phyloP scores from a whole-genome alignment of 495 filamentous ascomycete genomes.

The Parmelia sp. region DNA sequence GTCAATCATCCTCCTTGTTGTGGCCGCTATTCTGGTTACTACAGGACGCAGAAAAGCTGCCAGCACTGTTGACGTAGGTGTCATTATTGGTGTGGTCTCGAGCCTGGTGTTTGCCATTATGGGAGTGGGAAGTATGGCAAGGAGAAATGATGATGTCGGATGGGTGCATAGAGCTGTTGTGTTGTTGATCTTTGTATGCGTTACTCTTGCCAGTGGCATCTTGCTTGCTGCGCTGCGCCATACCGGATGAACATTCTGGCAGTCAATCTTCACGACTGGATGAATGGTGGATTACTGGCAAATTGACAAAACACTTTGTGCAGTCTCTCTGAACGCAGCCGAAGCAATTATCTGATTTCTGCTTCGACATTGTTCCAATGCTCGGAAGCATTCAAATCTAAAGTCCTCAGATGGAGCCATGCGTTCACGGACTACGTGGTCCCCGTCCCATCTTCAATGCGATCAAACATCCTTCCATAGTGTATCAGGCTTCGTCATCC shows the following conservation, averaged over 20 bases:
- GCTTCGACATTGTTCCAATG: not conserved
- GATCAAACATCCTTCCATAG: not conserved
- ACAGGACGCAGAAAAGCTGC: slow-evolving; percentile 49
- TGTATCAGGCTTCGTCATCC: not conserved
- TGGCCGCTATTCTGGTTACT: slow-evolving; percentile 47
- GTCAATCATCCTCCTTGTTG: slow-evolving; percentile 46
- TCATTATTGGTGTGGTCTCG: slow-evolving; percentile 50
- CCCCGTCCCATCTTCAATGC: not conserved
- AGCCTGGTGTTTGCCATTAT: slow-evolving; percentile 49
- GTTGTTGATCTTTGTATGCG: slow-evolving; percentile 36
- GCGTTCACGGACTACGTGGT: not conserved
- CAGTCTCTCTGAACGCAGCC: not conserved
- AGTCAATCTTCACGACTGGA: not conserved
- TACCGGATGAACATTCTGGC: not conserved
- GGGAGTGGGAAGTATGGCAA: slow-evolving; percentile 45
- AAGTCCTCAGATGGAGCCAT: not conserved
- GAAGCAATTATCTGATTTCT: not conserved
- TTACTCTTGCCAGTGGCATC: slow-evolving; percentile 33
- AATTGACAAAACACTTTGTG: not conserved
- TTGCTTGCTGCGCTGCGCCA: slow-evolving; percentile 15
- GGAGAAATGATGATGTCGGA: slow-evolving; percentile 37
- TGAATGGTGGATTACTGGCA: not conserved
- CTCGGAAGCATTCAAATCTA: not conserved
- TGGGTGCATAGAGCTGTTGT: slow-evolving; percentile 40
- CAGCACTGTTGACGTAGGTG: slow-evolving; percentile 54